A percentile compares a stretch with the other conserved stretches of the same genome.
Conservation (phyloP, 2,329 filamentous ascomycete genomes). For the Sclerotinia glacialis region DNA sequence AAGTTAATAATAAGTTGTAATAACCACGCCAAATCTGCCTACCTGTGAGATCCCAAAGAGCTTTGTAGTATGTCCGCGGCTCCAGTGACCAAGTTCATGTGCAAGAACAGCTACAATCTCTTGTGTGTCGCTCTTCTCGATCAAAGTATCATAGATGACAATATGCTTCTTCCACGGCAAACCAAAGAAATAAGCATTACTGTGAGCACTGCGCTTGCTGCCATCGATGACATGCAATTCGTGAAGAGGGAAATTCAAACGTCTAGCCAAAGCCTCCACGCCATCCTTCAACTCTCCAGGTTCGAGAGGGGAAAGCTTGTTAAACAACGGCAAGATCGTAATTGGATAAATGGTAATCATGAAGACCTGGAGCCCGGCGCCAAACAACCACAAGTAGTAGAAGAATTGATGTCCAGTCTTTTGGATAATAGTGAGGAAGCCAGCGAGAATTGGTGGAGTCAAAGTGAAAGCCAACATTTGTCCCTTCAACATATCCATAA, state of each 20-base stretch:
- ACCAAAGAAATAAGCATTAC: slow-evolving; percentile 94
- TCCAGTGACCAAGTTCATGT: slow-evolving; percentile 97
- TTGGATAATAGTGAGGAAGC: slow-evolving; percentile 90
- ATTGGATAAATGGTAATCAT: slow-evolving; percentile 97
- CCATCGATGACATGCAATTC: slow-evolving; percentile 95
- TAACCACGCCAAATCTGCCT: slow-evolving; percentile 31
- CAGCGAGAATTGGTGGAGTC: slow-evolving; percentile 83
- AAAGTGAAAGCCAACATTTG: slow-evolving; percentile 78
- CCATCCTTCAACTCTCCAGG: slow-evolving; percentile 82
- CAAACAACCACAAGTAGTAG: slow-evolving; percentile 96
- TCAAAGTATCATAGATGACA: slow-evolving; percentile 96
- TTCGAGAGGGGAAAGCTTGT: slow-evolving; percentile 91
- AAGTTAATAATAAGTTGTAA: slow-evolving; percentile 36
- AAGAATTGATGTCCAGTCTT: slow-evolving; percentile 94
- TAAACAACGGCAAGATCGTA: slow-evolving; percentile 91
- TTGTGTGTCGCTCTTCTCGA: slow-evolving; percentile 88
- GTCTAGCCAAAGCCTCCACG: slow-evolving; percentile 79
- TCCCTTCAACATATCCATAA: slow-evolving; percentile 88
- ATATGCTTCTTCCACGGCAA: slow-evolving; percentile 99
- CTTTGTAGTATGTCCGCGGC: slow-evolving; percentile 88
- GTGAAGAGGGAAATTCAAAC: slow-evolving; percentile 85
- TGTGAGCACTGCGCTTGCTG: slow-evolving; percentile 82
- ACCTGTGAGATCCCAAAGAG: slow-evolving; percentile 84
- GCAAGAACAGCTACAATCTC: slow-evolving; percentile 94
- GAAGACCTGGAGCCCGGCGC: slow-evolving; percentile 83